These are phyloP conservation scores for Mycosarcoma mackinlayi DNA, from an alignment of 1,284 basidiomycete genomes.

Conservation along the genomic window DNA sequence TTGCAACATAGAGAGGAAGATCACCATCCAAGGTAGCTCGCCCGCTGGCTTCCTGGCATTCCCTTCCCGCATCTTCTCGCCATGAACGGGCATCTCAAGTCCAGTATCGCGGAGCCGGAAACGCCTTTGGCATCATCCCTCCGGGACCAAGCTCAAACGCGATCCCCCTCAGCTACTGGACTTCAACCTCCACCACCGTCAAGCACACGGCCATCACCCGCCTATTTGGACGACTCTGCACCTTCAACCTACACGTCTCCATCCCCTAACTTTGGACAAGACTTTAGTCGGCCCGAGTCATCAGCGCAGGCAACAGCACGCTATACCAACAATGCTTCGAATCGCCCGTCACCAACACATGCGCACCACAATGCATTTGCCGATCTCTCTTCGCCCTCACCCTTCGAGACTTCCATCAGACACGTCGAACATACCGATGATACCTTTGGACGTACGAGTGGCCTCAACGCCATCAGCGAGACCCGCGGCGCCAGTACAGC, in stretches of 20 bases:
- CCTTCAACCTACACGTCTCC: constrained; percentile 20
- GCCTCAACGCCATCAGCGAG: constrained; percentile 18
- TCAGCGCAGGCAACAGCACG: constrained; percentile 25
- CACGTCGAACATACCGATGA: constrained; percentile 17
- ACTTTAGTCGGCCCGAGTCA: constrained; percentile 16
- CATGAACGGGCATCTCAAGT: constrained; percentile 20
- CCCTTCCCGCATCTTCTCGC: neutral
- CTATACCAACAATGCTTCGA: neutral
- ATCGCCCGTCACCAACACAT: neutral
- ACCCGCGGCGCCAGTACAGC: neutral
- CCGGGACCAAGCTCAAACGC: neutral
- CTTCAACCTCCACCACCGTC: neutral
- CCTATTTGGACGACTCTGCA: constrained; percentile 16
- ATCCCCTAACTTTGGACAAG: constrained; percentile 2
- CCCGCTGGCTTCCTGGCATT: too few relatives aligned
- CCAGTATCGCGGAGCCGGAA: constrained; percentile 6
- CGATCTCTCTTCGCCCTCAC: constrained; percentile 4
- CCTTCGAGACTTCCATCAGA: constrained; percentile 1
- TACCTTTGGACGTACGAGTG: constrained; percentile 27
- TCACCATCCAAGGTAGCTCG: too few relatives aligned
- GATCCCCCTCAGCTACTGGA: neutral
- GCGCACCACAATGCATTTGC: constrained; percentile 1
- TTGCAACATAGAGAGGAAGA: too few relatives aligned
- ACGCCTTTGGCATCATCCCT: constrained; percentile 2
- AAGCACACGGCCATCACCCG: constrained; percentile 6